Percentiles rank a stretch among this genome's conserved stretches.
Conservation (phyloP, 73 alveolate species). For the Paramecium tetraurelia region DNA sequence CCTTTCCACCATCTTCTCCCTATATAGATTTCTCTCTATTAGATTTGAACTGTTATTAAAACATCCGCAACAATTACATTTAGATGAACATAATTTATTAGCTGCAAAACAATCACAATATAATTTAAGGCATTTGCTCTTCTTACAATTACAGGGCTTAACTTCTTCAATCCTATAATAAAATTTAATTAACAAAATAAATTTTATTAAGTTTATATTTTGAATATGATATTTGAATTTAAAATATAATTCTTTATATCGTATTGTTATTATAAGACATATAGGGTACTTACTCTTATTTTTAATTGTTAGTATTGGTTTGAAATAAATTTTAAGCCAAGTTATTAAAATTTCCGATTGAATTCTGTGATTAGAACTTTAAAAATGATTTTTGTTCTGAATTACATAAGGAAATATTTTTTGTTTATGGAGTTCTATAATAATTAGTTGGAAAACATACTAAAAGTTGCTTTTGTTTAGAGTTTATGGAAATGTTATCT, state of each 20-base stretch:
- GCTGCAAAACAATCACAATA: conserved; percentile 93
- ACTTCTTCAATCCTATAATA: not conserved
- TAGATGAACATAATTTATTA: conserved; percentile 68
- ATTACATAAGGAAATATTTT: not conserved
- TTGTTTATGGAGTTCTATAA: not conserved
- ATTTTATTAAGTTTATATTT: conserved; percentile 8
- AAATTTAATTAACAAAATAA: not conserved
- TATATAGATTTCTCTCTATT: conserved; percentile 72
- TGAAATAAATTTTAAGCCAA: not conserved
- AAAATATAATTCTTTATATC: not conserved
- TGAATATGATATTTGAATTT: conserved; percentile 44
- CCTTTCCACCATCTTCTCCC: conserved; percentile 77
- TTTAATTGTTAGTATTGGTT: not conserved
- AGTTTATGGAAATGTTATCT: not conserved
- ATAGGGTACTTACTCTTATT: not conserved
- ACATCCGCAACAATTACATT: conserved; percentile 92
- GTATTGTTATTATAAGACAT: not conserved
- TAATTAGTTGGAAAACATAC: not conserved
- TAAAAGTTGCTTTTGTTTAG: not conserved
- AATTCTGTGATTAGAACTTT: not conserved
- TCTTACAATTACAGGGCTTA: conserved; percentile 81
- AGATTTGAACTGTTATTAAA: conserved; percentile 84
- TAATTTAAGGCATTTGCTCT: conserved; percentile 87
- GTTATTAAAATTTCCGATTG: not conserved
- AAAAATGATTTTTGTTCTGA: not conserved